Evolutionary conservation across 2,329 filamentous ascomycete species (phyloP), one percentile per base, ranked within the genome.

Genomic region (Lecanicillium sp.): DNA sequence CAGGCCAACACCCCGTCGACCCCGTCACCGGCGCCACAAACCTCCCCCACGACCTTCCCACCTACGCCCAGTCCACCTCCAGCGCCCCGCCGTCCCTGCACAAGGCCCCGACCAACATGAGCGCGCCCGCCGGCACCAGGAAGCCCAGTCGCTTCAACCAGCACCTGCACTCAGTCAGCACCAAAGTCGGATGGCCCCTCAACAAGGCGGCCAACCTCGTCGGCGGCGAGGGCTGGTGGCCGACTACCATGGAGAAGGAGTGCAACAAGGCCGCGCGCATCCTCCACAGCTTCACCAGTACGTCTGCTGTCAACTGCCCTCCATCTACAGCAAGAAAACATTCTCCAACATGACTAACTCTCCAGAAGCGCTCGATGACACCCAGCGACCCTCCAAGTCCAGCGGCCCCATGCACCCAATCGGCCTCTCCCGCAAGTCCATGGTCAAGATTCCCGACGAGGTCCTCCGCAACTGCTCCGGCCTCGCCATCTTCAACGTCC

Each of bases 211-310:
- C 77, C 37, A 82, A 85, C 58, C 74, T 75, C 46, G 60, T 87
- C 30, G 82, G 82, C 44, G 74, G 78, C 18, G 83, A 87, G 55
- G 80, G 81, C 11, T 87, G 85, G 55, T 87, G 82, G 83, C 83
- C 84, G 3, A 83, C 79, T 19, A 77, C 74, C 4, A 63, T 87
- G 49, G 81, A 86, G 51, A 80, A 81, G 54, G 84, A 87, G 61
- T 79, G 78, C 52, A 80, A 83, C 63, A 87, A 87, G 62, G 81
- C 82, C 3, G 83, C 84, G 17, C 72, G 83, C 19, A 87, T 87
- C 35, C 61, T 87, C 42, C 72, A 81, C 49, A 82, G 78, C 47
- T 87, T 87, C 57, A 86, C 81, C 64, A 81, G 61, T 65, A 43
- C 35, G 57, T 14, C 15, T 18, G n/a, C 3, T 19, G 14, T 13